Evolutionary conservation across 371 early-diverging fungal genomes (phyloP).

Genomic region (Apophysomyces variabilis): DNA sequence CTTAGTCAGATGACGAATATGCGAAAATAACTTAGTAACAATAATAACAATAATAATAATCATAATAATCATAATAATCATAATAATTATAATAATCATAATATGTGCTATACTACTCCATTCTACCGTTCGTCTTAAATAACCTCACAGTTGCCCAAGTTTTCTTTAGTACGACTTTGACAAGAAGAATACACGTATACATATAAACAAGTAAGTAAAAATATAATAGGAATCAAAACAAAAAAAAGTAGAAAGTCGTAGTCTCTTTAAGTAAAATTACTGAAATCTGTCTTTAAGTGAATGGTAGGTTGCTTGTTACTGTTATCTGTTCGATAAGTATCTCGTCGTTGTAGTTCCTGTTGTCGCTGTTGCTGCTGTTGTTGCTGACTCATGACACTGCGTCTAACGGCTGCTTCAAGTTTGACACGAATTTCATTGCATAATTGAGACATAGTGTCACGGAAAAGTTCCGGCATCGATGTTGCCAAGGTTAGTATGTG

Average conservation of each 20-base stretch:
- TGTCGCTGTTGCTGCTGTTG: slow-evolving; percentile 40
- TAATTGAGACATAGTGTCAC: slow-evolving; percentile 37
- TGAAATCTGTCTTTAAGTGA: slow-evolving; percentile 54
- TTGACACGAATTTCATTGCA: slow-evolving; percentile 35
- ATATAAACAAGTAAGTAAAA: too few relatives aligned
- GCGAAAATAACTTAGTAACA: neutral
- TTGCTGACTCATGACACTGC: slow-evolving; percentile 46
- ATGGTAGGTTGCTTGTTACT: slow-evolving; percentile 55
- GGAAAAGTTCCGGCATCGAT: slow-evolving; percentile 38
- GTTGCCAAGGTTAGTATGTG: slow-evolving; percentile 49
- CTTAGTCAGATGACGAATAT: neutral
- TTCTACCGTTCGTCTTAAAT: too few relatives aligned
- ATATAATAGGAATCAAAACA: too few relatives aligned
- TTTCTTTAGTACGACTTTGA: too few relatives aligned
- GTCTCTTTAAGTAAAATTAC: neutral
- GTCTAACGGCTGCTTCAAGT: slow-evolving; percentile 52
- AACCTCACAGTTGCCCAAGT: too few relatives aligned
- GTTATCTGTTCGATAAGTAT: slow-evolving; percentile 20
- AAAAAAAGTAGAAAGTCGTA: too few relatives aligned
- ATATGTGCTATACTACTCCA: too few relatives aligned
- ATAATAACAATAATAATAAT: neutral
- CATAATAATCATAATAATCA: too few relatives aligned
- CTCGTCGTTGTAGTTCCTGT: slow-evolving; percentile 32
- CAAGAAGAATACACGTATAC: too few relatives aligned
- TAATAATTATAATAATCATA: too few relatives aligned